A percentile compares a stretch with the other conserved stretches of the same genome.
Conservation (phyloP, 768 basidiomycete species). For the Symmetrospora coprosmae region DNA sequence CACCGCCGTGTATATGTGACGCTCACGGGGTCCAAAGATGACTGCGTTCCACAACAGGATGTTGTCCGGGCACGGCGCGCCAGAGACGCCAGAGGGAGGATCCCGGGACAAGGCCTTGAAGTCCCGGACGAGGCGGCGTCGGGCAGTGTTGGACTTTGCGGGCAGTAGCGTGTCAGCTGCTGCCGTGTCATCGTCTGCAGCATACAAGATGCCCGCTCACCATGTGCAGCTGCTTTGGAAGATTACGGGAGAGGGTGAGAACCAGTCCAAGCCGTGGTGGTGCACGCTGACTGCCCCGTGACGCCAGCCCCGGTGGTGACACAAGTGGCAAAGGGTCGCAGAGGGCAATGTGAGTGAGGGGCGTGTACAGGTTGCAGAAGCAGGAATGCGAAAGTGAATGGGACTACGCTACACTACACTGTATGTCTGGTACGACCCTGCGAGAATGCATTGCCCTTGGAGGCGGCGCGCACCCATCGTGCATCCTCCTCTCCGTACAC, state of each 20-base stretch:
- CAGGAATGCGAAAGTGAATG: too few relatives aligned
- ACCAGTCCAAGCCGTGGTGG: background rate
- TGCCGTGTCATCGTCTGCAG: background rate
- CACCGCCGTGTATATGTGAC: background rate
- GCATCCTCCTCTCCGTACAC: background rate
- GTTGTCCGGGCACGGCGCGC: slow-evolving; percentile 92
- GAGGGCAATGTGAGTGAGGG: background rate
- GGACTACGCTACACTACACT: too few relatives aligned
- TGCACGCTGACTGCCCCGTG: background rate
- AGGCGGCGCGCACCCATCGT: background rate
- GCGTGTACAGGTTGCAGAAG: background rate
- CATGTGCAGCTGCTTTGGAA: background rate
- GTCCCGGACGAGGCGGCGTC: slow-evolving; percentile 88
- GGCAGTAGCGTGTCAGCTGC: slow-evolving; percentile 23
- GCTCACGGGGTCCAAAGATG: slow-evolving; percentile 90
- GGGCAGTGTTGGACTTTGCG: slow-evolving; percentile 39
- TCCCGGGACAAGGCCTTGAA: slow-evolving; percentile 91
- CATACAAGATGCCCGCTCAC: background rate
- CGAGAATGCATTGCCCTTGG: background rate
- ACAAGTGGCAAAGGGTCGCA: too few relatives aligned
- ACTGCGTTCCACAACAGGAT: slow-evolving; percentile 99
- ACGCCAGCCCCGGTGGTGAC: too few relatives aligned
- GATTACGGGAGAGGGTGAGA: background rate
- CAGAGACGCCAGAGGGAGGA: slow-evolving; percentile 89
- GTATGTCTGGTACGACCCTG: background rate